Conservation (phyloP, 805 yeast species). For the Jamesozyma rosinii region DNA sequence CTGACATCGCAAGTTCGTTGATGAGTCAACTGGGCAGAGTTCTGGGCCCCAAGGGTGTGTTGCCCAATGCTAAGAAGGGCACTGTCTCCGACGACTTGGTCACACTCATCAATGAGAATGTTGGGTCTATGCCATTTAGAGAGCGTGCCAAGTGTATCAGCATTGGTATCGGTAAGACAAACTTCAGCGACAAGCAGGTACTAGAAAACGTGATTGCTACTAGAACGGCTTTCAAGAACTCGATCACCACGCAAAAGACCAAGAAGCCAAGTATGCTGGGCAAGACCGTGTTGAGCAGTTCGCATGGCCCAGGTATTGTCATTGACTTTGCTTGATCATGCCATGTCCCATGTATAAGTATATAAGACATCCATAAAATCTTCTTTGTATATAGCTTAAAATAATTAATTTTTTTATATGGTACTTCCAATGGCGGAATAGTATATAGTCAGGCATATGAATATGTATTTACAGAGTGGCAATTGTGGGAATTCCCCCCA, state of each 20-base stretch:
- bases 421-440: no score
- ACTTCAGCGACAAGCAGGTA: constrained; percentile 68
- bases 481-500: no score
- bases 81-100: constrained; percentile 67
- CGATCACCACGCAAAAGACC: constrained; percentile 46
- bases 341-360: background rate
- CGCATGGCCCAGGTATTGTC: constrained; percentile 73
- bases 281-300: constrained; percentile 55
- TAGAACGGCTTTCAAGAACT: constrained; percentile 48
- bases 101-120: constrained; percentile 41
- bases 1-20: constrained; percentile 61
- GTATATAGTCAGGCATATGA: background rate
- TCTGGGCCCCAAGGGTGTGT: constrained; percentile 80
- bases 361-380: background rate
- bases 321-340: constrained; percentile 37
- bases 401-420: background rate
- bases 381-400: background rate
- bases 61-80: constrained; percentile 82
- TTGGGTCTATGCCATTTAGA: constrained; percentile 70
- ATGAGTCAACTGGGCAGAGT: constrained; percentile 59
- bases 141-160: constrained; percentile 52
- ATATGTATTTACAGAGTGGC: background rate
- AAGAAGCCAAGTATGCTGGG: constrained; percentile 66
- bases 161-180: constrained; percentile 67
- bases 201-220: constrained; percentile 62